Evolutionary conservation across 1,284 basidiomycete genomes (phyloP).

Genomic region (Prillingera fragicola): DNA sequence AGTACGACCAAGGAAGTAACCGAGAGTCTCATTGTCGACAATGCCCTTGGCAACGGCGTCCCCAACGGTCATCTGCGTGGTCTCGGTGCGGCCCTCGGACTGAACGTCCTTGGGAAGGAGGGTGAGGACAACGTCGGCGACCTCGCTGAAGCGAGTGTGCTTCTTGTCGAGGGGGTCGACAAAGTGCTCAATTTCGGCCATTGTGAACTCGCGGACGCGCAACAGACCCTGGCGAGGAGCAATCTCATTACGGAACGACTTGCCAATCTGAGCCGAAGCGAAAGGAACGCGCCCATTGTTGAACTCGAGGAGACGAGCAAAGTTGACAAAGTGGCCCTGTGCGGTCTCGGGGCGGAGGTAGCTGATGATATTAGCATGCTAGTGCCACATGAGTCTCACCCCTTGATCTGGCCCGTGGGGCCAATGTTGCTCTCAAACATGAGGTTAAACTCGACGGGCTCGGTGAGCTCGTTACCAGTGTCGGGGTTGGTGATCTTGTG

Average conservation of each 20-base stretch:
- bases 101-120: slow-evolving; percentile 83
- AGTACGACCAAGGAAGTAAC: slow-evolving; percentile 93
- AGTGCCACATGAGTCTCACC: slow-evolving; percentile 51
- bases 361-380: slow-evolving; percentile 47
- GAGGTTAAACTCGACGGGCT: slow-evolving; percentile 95
- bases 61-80: slow-evolving; percentile 69
- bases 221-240: slow-evolving; percentile 92
- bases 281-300: slow-evolving; percentile 96
- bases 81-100: slow-evolving; percentile 63
- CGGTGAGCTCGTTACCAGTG: slow-evolving; percentile 83
- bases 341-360: slow-evolving; percentile 97
- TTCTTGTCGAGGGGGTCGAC: slow-evolving; percentile 92
- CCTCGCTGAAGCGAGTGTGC: slow-evolving; percentile 78
- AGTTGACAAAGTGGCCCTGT: slow-evolving; percentile 99
- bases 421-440: slow-evolving; percentile 99
- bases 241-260: slow-evolving; percentile 97
- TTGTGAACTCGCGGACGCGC: slow-evolving; percentile 96
- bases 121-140: slow-evolving; percentile 66
- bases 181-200: slow-evolving; percentile 99
- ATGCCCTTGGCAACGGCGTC: slow-evolving; percentile 79
- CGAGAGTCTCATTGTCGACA: slow-evolving; percentile 94
- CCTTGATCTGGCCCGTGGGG: slow-evolving; percentile 94
- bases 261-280: slow-evolving; percentile 94
- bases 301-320: slow-evolving; percentile 92
- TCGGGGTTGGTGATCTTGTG: slow-evolving; percentile 84